Evolutionary conservation across 306 rosid genomes (phyloP), one percentile per base, ranked within the genome.

Genomic region (Spatholobus suberectus): DNA sequence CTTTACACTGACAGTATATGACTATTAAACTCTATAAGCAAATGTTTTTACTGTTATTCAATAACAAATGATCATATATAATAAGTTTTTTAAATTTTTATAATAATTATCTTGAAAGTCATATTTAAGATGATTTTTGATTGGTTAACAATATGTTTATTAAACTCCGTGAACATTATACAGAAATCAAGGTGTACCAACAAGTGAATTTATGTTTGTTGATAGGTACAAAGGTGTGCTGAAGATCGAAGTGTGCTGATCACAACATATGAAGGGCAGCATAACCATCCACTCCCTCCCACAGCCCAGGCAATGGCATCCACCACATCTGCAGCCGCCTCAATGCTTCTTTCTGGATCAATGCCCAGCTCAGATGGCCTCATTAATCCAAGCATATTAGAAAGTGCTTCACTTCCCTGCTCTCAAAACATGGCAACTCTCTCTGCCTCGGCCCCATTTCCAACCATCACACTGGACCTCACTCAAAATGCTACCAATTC

Each of bases 251-350:
- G 91, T 17, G 82, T 93, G 37, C 78, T 93, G 34, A 89, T 85
- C 1, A 91, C 95, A 0, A 93, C 97, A 32, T 93, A 93, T 29
- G 97, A 93, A 87, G 97, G 97, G 0, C 91, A 88, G 2, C 97
- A 93, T 83, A 93, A 84, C 78, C 97, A 93, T 61, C 92, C 94
- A 26, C 94, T 93, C n/a, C 95, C 97, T 55, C 94, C 92, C 0
- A 86, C 93, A 2, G 95, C 97, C 2, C 70, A 87, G 78, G 80
- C 91, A 12, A 93, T 91, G 97, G 93, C 91, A 18, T 88, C 93
- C 0, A 87, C 95, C 2, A 93, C 97, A 4, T 88, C 97, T 7
- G 88, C 94, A 5, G 92, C 95, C 0, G 95, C 94, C 8, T 91
- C 97, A 4, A 91, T 89, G 94, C 77, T 93, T 7, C 94, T 93